phyloP scores from a whole-genome alignment of 2,329 filamentous ascomycete genomes.

The Stylonectria norvegica region DNA sequence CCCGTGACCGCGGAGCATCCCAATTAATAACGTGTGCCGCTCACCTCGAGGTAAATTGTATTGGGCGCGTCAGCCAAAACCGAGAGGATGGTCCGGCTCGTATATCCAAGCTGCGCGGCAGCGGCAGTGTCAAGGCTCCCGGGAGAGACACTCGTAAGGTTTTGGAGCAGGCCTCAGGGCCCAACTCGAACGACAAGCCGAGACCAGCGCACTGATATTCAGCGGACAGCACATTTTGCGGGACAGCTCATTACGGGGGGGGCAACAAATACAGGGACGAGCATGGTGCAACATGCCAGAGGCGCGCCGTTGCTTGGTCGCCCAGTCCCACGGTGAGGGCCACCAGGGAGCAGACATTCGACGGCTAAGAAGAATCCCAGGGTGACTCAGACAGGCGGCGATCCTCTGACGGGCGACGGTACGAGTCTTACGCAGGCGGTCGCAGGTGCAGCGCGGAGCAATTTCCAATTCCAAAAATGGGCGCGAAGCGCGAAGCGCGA shows the following conservation, averaged over 20 bases:
- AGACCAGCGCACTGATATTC: slow-evolving; percentile 17
- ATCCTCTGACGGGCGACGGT: background rate
- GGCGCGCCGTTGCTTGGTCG: slow-evolving; percentile 8
- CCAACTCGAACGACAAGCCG: slow-evolving; percentile 21
- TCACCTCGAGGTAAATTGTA: slow-evolving; percentile 1
- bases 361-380: slow-evolving; percentile 1
- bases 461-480: too few relatives aligned
- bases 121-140: slow-evolving; percentile 14
- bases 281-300: background rate
- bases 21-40: slow-evolving; percentile 9
- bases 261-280: too few relatives aligned
- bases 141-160: slow-evolving; percentile 16
- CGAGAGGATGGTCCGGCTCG: slow-evolving; percentile 12
- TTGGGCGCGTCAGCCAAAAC: slow-evolving; percentile 15
- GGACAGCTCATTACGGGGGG: slow-evolving; percentile 19
- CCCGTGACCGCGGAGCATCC: slow-evolving; percentile 11
- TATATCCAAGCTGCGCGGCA: slow-evolving; percentile 8
- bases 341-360: slow-evolving; percentile 8
- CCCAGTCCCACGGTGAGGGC: slow-evolving; percentile 8
- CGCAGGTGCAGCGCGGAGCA: background rate
- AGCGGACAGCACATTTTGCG: slow-evolving; percentile 15
- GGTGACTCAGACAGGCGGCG: slow-evolving; percentile 12
- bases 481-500: too few relatives aligned
- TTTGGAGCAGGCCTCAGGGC: slow-evolving; percentile 9
- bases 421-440: background rate